Evolutionary conservation across 2,329 filamentous ascomycete genomes (phyloP), one percentile per base, ranked within the genome.

Genomic region (Bipolaris bicolor): DNA sequence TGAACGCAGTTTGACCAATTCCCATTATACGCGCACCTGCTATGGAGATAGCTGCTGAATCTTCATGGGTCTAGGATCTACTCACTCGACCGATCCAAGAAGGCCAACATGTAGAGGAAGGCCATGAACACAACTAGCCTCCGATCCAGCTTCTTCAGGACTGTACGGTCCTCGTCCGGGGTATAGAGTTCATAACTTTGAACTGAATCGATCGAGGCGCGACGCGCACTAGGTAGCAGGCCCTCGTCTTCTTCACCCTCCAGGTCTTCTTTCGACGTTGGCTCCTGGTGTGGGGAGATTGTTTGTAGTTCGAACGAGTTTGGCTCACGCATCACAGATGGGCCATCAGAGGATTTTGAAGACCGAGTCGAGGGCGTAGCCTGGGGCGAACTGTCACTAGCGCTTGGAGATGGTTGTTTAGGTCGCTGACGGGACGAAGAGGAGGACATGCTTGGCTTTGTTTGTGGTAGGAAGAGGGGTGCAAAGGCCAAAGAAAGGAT

Each of bases 21-120:
- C 29, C 13, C 34, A 48, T 37, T 41, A 45, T 7, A 34, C 18
- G 24, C 44, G 55, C 22, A 55, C 79, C 83, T 61, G 52, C 49
- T 41, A 41, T 50, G 36, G 40, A 51, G 47, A 15, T 45, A 33
- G 43, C 33, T 18, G 18, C n/a, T 34, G 22, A 40, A 34, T 31
- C 26, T 33, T 20, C 20, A 7, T 16, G 18, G 31, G 22, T 52
- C 55, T 39, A 51, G 49, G 55, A 61, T 53, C 36, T 33, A 69
- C 74, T 67, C 80, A 92, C 91, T 96, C 16, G 90, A 93, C 64
- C 92, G 84, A 75, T 97, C 92, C 63, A 97, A 78, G 72, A 96
- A 97, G 61, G 88, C 90, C 60, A 97, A 80, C 81, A 96, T 84
- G 73, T 95, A 97, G 11, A 97, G 82, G 57, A 94, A 74, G 10